Evolutionary conservation across 371 early-diverging fungal species (phyloP), one percentile per base, ranked within the genome.

Genomic region (Nematocida ironsii): DNA sequence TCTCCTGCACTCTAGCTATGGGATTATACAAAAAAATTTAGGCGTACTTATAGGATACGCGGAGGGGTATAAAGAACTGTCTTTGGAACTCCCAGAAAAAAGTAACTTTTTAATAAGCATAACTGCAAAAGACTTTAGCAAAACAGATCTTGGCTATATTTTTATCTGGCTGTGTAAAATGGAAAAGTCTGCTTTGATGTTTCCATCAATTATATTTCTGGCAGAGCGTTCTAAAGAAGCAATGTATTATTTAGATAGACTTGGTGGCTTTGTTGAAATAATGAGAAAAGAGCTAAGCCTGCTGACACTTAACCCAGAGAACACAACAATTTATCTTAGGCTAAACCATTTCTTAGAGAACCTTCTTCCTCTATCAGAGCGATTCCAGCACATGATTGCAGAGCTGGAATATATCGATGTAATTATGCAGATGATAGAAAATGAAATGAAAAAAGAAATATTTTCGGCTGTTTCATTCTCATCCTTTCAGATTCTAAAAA

Each of bases 361-460:
- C 16, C 48, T 78, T 5, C 68, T 78, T 9, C 45, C 6, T 23
- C 52, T 39, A 1, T 27, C 48, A 52, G 39, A 56, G 4, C n/a
- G 23, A 25, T 16, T 18, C 42, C 47, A 16, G n/a, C 70, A 13
- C 1, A 27, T 54, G 4, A 0, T 70, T 18, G 2, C 80, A 1
- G 80, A 78, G 40, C 56, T 40, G 27, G 80, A 57, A 25, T 71
- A 70, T 62, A 62, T 78, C n/a, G 80, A 78, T 16, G 18, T 16
- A 20, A n/a, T 70, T 45, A n/a, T 78, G 13, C 25, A 68, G 3
- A 23, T 13, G 25, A 33, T 78, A 40, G 80, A 78, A 23, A 56
- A 6, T 6, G 56, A 54, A 33, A 11, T 78, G 45, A 44, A 60
- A 4, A 16, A n/a, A 27, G 71, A 71, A 52, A 47, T 78, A n/a